Evolutionary conservation across 1,284 basidiomycete genomes (phyloP), one percentile per base, ranked within the genome.

Genomic region (Volvariella volvacea): DNA sequence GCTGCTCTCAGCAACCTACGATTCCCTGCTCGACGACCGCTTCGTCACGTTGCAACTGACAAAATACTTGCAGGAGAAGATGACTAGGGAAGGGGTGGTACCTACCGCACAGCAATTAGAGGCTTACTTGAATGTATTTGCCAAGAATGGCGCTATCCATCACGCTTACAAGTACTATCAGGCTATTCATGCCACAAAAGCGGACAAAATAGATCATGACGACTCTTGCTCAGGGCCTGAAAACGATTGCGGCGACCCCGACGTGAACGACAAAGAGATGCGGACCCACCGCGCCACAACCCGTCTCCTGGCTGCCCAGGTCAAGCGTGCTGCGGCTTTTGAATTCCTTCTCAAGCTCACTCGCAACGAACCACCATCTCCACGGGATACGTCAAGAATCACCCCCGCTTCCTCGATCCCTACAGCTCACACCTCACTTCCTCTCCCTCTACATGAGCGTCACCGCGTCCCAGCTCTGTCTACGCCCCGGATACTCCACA

Each of bases 21-120:
- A 64, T 6, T 51, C 62, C 0, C 60, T 83, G 0, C 68, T 83
- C 30, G 60, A 63, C 19, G 71, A 76, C 48, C 62, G 67, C 1
- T 72, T 74, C 46, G 63, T 75, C 16, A 73, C 73, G 0, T 56
- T 74, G 0, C 66, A 71, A 41, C 56, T 83, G 34, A 67, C 75
- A 3, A 67, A 70, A 34, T 65, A 65, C 37, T 58, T 83, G 9
- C 67, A 62, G 7, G 53, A 58, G 17, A 61, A 66, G n/a, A 75
- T 74, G 70, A 50, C 59, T 0, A 55, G 55, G 15, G 65, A 75
- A 31, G 64, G 65, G 2, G 50, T 65, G 31, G 56, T 63, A 0
- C 76, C 74, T 2, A 64, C 59, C 0, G 55, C 57, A 1, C 50
- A 55, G 3, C 71, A 79, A 25, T 64, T 79, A 1, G 69, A 77